Evolutionary conservation across 176 grass and related monocot genomes (phyloP), one percentile per base, ranked within the genome.

Genomic region (Eleusine indica): DNA sequence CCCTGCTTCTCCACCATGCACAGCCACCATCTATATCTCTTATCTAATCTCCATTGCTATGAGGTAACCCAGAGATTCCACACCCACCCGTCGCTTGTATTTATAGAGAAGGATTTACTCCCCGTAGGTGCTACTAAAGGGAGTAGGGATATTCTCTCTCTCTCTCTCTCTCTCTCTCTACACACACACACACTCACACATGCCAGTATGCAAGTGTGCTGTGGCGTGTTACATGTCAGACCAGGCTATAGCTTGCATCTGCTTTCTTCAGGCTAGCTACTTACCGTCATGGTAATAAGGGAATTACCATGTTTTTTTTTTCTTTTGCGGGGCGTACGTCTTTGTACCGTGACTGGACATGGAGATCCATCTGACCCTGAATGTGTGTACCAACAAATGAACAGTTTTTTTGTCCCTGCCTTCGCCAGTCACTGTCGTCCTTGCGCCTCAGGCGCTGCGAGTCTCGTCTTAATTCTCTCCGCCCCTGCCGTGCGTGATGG

Each of bases 1-100:
- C 88, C 91, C 91, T 93, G 91, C 91, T 93, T 93, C 88, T 93
- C 91, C 91, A 93, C 88, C 91, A 71, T 76, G 91, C 91, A 91
- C 84, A 90, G 17, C 68, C 60, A 89, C 82, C 86, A 0, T 74
- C 73, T 80, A 17, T 30, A 1, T 60, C 66, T 53, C 63, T 52
- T 32, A 56, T 38, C 11, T 15, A 68, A 4, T 53, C 72, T 77
- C 82, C 54, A 44, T 85, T 61, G 64, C 79, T 48, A 73, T 17
- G 68, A 67, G 70, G 28, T 21, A 14, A 16, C 16, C 1, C 38
- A 54, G 46, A 52, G 41, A 71, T 71, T 53, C 41, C 38, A 73
- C 17, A 10, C 35, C 6, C 17, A n/a, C 6, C 21, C 46, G 6
- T 17, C 4, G 0, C 30, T 14, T 38, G 25, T 84, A 73, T 88